Percentiles rank a stretch among this genome's conserved stretches.
phyloP scores from a whole-genome alignment of 805 yeast species.

The Jamesozyma rosinii region DNA sequence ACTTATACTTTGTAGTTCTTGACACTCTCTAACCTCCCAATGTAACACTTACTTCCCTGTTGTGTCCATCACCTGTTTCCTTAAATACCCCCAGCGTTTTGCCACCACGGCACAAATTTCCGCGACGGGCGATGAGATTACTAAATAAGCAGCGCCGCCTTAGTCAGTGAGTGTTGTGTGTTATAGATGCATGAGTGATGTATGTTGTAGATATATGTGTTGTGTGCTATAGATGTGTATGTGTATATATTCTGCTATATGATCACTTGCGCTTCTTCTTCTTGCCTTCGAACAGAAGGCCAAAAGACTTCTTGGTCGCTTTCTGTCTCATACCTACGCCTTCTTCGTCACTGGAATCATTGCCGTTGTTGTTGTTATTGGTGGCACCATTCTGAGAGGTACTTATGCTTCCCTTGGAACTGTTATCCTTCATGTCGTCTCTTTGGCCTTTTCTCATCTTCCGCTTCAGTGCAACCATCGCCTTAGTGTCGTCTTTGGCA shows the following conservation, averaged over 20 bases:
- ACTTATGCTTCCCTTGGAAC: no score
- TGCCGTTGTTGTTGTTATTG: background rate
- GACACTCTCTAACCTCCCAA: no score
- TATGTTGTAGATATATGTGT: background rate
- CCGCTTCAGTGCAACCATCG: constrained; percentile 29
- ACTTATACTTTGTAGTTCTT: no score
- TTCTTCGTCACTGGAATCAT: constrained; percentile 6
- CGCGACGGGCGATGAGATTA: background rate
- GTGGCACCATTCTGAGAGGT: no score
- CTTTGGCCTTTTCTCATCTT: constrained; percentile 24
- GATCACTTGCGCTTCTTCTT: constrained; percentile 6
- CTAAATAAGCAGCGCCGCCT: background rate
- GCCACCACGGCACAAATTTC: background rate
- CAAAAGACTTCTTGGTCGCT: constrained; percentile 20
- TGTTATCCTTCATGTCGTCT: constrained; percentile 10
- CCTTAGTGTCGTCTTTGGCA: constrained; percentile 28
- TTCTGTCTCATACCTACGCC: constrained; percentile 12
- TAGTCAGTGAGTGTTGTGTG: background rate
- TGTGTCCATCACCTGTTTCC: no score
- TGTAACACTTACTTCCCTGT: no score
- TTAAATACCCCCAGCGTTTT: background rate
- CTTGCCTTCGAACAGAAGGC: constrained; percentile 20
- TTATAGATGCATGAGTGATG: background rate
- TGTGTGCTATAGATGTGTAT: background rate
- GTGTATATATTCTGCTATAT: no score